Percentiles rank a stretch among this genome's conserved stretches.
phyloP scores from a whole-genome alignment of 805 yeast species.

The Cyberlindnera americana region DNA sequence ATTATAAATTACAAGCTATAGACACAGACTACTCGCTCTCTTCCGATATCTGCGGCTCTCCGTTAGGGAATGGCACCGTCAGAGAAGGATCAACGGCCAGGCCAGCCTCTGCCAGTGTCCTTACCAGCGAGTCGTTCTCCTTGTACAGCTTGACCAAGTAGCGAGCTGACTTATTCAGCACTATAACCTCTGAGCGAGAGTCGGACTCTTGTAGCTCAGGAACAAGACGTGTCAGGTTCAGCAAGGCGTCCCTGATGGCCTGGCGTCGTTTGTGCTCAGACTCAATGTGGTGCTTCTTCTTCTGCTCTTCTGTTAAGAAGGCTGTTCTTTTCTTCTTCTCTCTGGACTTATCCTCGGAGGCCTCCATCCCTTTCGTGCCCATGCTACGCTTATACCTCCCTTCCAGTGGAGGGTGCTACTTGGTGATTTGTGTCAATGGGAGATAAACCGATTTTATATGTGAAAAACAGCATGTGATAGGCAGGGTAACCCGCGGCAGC shows the following conservation, averaged over 20 bases:
- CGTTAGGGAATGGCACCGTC: constrained; percentile 11
- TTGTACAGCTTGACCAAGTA: constrained; percentile 48
- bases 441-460: too few relatives aligned
- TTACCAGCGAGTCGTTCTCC: constrained; percentile 46
- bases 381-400: too few relatives aligned
- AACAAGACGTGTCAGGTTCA: constrained; percentile 66
- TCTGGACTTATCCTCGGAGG: too few relatives aligned
- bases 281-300: constrained; percentile 71
- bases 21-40: too few relatives aligned
- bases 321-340: constrained; percentile 18
- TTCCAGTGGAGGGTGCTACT: too few relatives aligned
- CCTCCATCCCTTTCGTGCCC: too few relatives aligned
- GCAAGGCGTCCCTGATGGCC: constrained; percentile 80
- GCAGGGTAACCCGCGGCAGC: too few relatives aligned
- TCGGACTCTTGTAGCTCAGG: constrained; percentile 71
- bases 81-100: constrained; percentile 7
- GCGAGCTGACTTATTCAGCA: constrained; percentile 60
- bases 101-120: constrained; percentile 37
- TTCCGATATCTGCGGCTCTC: constrained; percentile 3
- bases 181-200: constrained; percentile 74
- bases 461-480: too few relatives aligned
- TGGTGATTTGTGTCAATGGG: too few relatives aligned
- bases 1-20: too few relatives aligned
- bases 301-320: constrained; percentile 32
- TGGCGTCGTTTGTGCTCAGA: constrained; percentile 86